phyloP scores from a whole-genome alignment of 805 yeast species.

The Wickerhamiella nectarea region DNA sequence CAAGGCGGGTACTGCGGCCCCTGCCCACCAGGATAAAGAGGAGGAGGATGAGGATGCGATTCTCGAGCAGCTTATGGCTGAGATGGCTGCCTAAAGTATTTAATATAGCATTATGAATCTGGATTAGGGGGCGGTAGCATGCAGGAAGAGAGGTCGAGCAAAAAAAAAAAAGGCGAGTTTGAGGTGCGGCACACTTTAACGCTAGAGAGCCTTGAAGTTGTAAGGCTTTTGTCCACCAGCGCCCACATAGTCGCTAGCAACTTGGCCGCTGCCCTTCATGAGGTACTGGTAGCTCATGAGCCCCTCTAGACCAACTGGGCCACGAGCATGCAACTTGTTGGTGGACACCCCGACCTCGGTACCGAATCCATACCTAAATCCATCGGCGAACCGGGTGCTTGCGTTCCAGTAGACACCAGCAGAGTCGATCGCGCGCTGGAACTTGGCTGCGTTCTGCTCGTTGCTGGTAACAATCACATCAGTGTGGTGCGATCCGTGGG shows the following conservation, averaged over 20 bases:
- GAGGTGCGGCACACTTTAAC: too few relatives aligned
- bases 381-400: slow-evolving; percentile 95
- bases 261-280: slow-evolving; percentile 81
- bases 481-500: slow-evolving; percentile 91
- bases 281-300: slow-evolving; percentile 91
- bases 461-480: slow-evolving; percentile 79
- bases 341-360: slow-evolving; percentile 97
- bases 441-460: slow-evolving; percentile 55
- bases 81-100: slow-evolving; percentile 28
- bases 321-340: slow-evolving; percentile 93
- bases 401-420: slow-evolving; percentile 98
- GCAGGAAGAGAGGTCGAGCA: too few relatives aligned
- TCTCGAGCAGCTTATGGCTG: slow-evolving; percentile 31
- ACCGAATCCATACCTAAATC: slow-evolving; percentile 96
- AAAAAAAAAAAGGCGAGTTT: too few relatives aligned
- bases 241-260: slow-evolving; percentile 82
- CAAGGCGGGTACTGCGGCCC: slow-evolving; percentile 9
- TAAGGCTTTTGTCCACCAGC: slow-evolving; percentile 78
- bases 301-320: slow-evolving; percentile 97
- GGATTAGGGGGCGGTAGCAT: too few relatives aligned
- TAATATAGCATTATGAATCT: too few relatives aligned
- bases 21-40: slow-evolving; percentile 19
- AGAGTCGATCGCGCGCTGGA: slow-evolving; percentile 78
- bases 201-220: slow-evolving; percentile 36
- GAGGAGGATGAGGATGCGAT: slow-evolving; percentile 34